Percentiles rank a stretch among this genome's conserved stretches.
phyloP scores from a whole-genome alignment of 1,284 basidiomycete species.

The Rhodotorula sp. region DNA sequence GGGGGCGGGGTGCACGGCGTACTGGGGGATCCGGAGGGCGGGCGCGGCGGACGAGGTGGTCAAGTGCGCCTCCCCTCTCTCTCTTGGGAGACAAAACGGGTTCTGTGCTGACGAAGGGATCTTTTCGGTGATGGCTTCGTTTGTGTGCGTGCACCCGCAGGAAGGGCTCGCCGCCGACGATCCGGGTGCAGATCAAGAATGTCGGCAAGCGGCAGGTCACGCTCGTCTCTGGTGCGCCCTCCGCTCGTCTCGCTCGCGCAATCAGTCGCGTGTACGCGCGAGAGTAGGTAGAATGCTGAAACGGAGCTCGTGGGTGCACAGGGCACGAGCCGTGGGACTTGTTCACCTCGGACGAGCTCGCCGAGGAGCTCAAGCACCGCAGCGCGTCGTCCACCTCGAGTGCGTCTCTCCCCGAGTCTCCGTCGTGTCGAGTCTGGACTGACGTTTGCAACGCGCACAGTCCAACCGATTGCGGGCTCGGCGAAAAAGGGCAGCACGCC shows the following conservation, averaged over 20 bases:
- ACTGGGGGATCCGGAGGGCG: slow-evolving; percentile 58
- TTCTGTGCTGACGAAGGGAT: not conserved
- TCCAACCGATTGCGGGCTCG: slow-evolving; percentile 49
- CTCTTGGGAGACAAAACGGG: not conserved
- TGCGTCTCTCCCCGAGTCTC: slow-evolving; percentile 47
- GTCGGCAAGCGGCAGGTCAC: slow-evolving; percentile 69
- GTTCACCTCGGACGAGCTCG: slow-evolving; percentile 65
- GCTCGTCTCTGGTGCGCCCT: slow-evolving; percentile 58
- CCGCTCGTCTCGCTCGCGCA: no score
- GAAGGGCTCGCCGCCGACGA: slow-evolving; percentile 71
- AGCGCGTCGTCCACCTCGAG: slow-evolving; percentile 78
- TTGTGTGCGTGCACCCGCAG: slow-evolving; percentile 53
- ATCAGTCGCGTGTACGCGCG: no score
- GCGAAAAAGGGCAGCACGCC: slow-evolving; percentile 33
- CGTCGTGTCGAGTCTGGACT: not conserved
- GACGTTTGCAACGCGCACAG: slow-evolving; percentile 10
- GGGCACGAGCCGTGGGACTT: slow-evolving; percentile 71
- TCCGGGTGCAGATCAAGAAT: slow-evolving; percentile 68
- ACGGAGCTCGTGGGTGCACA: not conserved
- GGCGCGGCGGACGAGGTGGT: slow-evolving; percentile 54
- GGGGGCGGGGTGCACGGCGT: slow-evolving; percentile 65
- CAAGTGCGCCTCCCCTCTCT: slow-evolving; percentile 55
- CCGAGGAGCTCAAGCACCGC: slow-evolving; percentile 70
- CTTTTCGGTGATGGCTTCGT: no score
- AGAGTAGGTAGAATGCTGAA: no score